Base-by-base conservation (phyloP, 2,329 filamentous ascomycete genomes). In the Raffaelea albimanens region DNA sequence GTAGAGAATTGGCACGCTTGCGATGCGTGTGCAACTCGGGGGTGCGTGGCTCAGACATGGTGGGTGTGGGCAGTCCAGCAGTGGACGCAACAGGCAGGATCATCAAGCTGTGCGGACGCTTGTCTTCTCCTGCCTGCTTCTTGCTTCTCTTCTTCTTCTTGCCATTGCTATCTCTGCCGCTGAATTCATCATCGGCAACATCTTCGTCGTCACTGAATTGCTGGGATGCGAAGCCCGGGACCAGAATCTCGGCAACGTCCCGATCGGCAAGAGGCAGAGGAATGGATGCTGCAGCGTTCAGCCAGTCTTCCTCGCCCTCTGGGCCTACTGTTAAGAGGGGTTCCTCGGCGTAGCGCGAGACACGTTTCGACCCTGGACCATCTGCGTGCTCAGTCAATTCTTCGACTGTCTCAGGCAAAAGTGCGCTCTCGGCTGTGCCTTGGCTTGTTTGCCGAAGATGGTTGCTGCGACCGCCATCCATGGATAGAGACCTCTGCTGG, bases 181-280 rank as follows among this genome's bases (percentile, higher is more conserved):
- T 62, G 4, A 64, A 61, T 2, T 68, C 69, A 45, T 83, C 82
- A 11, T 69, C 70, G 44, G 82, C 82, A 9, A 82, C 80, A 47
- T 86, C 70, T 46, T 84, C 83, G 14, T 83, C 81, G 48, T 87
- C 81, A 48, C 72, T 78, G 53, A 80, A 74, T 13, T 62, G 63
- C 34, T 38, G 34, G n/a, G 34, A 16, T 1, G 75, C 78, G 5
- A 88, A 70, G 0, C 84, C 85, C 3, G 85, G 85, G 40, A 88
- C 76, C 58, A 93, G 85, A 39, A 94, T 93, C 60, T 94, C 87
- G 41, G 83, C 75, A 8, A 91, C 67, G 58, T 94, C 87, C 43
- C 80, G 74, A 33, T 78, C 71, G 21, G 71, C 71, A 38, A 82
- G 68, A 0, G 86, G 86, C 10, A 93, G 67, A n/a, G 86, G 80